Evolutionary conservation across 306 rosid genomes (phyloP), one percentile per base, ranked within the genome.

Genomic region (Cicer cuneatum): DNA sequence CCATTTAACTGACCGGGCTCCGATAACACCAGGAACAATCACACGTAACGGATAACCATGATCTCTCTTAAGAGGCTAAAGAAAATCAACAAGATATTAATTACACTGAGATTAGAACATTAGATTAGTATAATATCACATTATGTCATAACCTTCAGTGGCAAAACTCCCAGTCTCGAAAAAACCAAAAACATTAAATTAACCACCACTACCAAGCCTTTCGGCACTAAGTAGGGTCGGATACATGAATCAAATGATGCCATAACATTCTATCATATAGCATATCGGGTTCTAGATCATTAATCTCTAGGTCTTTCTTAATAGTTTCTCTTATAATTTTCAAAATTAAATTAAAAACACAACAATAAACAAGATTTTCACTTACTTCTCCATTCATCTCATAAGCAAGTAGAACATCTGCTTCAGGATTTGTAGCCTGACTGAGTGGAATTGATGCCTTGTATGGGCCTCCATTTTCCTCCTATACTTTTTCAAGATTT

Each of bases 1-100:
- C 98, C 98, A 94, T 78, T 94, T 94, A 57, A 94, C 97, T 68
- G 98, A 94, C 43, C 98, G 95, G 8, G 98, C 98, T 60, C 98
- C 98, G 49, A 94, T 94, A 65, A 94, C 91, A 79, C 98, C 97
- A 8, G 97, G 97, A 78, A 94, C 97, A 73, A 94, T 53, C 56
- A 75, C 96, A 9, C 98, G 97, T 77, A 94, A 59, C 2, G 98
- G 98, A 84, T 83, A 91, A 15, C 98, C 98, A 52, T 94, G 98
- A 88, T 94, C 98, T 89, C 98, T 87, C 59, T 80, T 90, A 71
- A 94, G 96, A 80, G 86, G 62, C 98, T 91, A 72, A 64, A 62
- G 67, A 46, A 77, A 38, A 57, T 74, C 6, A 77, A 73, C 51
- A 71, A 61, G 70, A 73, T 51, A 56, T 61, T 67, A 72, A 56